Evolutionary conservation across 2,329 filamentous ascomycete species (phyloP), one percentile per base, ranked within the genome.

Genomic region (Rhexocercosporidium sp.): DNA sequence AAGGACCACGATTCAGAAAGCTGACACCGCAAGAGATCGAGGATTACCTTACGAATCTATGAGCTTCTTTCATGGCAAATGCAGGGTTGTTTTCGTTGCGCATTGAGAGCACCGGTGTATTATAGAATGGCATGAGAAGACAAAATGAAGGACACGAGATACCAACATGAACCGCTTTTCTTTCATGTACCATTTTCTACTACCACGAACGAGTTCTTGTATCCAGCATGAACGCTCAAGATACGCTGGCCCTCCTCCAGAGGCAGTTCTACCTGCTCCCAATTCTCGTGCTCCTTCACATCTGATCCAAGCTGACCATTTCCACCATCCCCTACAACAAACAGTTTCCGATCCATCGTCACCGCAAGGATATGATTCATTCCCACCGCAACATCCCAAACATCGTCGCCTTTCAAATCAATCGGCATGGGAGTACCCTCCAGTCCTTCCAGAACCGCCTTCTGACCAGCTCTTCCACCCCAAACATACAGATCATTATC

Each of bases 11-110:
- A 71, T 97, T 97, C 88, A 88, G 94, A 81, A 97, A 97, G 87
- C 84, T 99, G 81, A 97, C 88, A 76, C 94, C 97, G 77, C 93
- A 97, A 83, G 96, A 99, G 84, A 98, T 99, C 78, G 96, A 99
- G 85, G 96, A 99, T 81, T 99, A 99, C 84, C 84, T 99, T 81
- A 98, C 96, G 81, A 98, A 97, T 87, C 89, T 99, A 87, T 98
- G 72, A 76, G 61, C 53, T 65, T 60, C 59, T 63, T 71, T 59
- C 72, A 70, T 60, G 69, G 66, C 65, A 66, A 65, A 68, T 72
- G 70, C 72, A 41, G 31, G n/a, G 27, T 62, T 37, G 71, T 66
- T 68, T 67, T 70, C 62, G 56, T 67, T 63, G 69, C 66, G 66
- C 49, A 47, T 62, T 57, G 61, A 69, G 64, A 57, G 68, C 66